Conservation (phyloP, 164 flowering plant genomes). For the Stephania yunnanensis region DNA sequence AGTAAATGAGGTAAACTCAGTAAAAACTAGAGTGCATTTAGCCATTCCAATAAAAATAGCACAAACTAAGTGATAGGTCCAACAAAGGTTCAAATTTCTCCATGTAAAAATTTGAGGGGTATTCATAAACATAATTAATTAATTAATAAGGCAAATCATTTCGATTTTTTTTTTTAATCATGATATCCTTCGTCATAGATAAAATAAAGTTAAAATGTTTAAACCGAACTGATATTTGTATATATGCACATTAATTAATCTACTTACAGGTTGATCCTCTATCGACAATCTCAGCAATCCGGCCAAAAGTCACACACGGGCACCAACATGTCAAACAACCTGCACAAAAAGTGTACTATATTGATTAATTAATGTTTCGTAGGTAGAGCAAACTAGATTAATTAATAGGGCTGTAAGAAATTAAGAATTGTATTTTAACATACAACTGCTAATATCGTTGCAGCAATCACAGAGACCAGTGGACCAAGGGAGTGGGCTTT, state of each 20-base stretch:
- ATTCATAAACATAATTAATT: neutral
- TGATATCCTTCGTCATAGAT: too few species aligned
- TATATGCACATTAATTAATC: neutral
- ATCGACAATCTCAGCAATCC: neutral
- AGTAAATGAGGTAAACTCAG: too few species aligned
- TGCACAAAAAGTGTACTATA: neutral
- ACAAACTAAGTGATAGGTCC: too few species aligned
- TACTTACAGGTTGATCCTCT: neutral
- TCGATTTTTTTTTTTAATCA: too few species aligned
- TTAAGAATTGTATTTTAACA: neutral
- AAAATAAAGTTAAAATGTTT: too few species aligned
- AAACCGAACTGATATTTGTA: too few species aligned
- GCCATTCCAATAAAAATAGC: too few species aligned
- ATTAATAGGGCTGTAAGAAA: neutral
- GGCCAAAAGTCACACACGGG: neutral
- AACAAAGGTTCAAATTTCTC: too few species aligned
- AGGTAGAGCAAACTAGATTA: neutral
- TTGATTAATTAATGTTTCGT: neutral
- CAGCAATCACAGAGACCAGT: conserved; percentile 6
- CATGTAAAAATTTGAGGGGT: too few species aligned
- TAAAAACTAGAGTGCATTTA: too few species aligned
- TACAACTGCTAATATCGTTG: conserved; percentile 1
- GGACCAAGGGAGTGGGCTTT: conserved; percentile 6
- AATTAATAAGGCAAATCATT: conserved; percentile 27
- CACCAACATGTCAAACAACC: neutral